These are phyloP conservation scores for Aristolochia fimbriata DNA, from an alignment of 164 flowering plant genomes.

Conservation along the genomic window DNA sequence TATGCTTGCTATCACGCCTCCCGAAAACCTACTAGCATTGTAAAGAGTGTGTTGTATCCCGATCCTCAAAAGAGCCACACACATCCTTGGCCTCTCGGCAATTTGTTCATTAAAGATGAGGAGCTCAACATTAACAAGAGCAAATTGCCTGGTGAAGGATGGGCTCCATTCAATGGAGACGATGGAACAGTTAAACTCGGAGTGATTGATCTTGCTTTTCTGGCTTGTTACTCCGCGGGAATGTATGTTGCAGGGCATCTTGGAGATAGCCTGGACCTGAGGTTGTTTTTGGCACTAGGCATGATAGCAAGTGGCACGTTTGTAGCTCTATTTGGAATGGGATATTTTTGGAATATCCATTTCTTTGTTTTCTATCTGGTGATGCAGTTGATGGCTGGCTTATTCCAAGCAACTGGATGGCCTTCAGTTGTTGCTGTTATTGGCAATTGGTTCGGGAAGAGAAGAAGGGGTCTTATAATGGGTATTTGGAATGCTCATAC, in stretches of 20 bases:
- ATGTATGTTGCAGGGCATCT: constrained; percentile 91
- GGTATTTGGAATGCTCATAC: constrained; percentile 94
- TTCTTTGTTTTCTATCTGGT: constrained; percentile 49
- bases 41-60: constrained; percentile 71
- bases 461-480: constrained; percentile 87
- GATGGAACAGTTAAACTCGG: constrained; percentile 79
- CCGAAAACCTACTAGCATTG: constrained; percentile 82
- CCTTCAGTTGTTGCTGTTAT: constrained; percentile 95
- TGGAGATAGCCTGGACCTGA: constrained; percentile 67
- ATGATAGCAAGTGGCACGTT: constrained; percentile 91
- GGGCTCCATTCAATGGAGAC: constrained; percentile 72
- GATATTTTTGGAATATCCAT: constrained; percentile 72
- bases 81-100: constrained; percentile 52
- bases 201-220: constrained; percentile 83
- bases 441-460: constrained; percentile 95
- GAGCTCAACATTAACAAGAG: constrained; percentile 5
- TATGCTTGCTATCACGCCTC: constrained; percentile 89
- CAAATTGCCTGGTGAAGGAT: constrained; percentile 25
- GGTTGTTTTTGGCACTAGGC: constrained; percentile 67
- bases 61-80: constrained; percentile 16
- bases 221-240: constrained; percentile 72
- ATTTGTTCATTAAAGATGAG: constrained; percentile 37
- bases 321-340: constrained; percentile 78
- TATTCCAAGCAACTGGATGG: constrained; percentile 97
- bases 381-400: constrained; percentile 91